Evolutionary conservation across 2,329 filamentous ascomycete genomes (phyloP).

Genomic region (Ophiosphaerella korrae): DNA sequence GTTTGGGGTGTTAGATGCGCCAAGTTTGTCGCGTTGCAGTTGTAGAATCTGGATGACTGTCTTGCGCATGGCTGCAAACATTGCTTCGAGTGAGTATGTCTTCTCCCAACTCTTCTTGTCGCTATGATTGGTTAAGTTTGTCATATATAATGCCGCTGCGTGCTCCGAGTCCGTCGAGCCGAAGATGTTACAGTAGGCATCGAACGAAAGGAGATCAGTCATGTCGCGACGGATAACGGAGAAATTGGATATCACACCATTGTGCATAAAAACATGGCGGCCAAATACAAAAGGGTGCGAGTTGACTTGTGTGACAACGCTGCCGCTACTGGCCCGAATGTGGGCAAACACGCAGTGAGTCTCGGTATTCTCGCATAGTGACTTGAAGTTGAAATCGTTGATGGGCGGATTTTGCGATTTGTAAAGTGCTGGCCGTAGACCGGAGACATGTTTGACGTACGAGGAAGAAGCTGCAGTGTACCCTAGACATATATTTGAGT

Average conservation of each 20-base stretch:
- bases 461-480: conserved; percentile 54
- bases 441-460: conserved; percentile 45
- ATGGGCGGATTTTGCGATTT: conserved; percentile 58
- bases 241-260: conserved; percentile 58
- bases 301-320: conserved; percentile 56
- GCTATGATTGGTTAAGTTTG: conserved; percentile 49
- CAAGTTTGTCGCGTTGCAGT: conserved; percentile 52
- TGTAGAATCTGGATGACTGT: conserved; percentile 54
- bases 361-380: conserved; percentile 58
- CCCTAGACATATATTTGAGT: conserved; percentile 28
- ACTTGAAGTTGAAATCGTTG: conserved; percentile 60
- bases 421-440: conserved; percentile 56
- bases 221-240: conserved; percentile 53
- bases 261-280: conserved; percentile 62
- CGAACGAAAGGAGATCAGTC: conserved; percentile 52
- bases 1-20: conserved; percentile 50
- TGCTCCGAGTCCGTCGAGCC: conserved; percentile 61
- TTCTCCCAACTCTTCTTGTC: conserved; percentile 51
- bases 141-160: conserved; percentile 57
- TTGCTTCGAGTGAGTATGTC: conserved; percentile 49
- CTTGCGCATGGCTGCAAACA: conserved; percentile 54
- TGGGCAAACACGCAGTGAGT: conserved; percentile 59
- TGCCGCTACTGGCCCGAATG: conserved; percentile 58
- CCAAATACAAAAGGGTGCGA: conserved; percentile 63
- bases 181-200: conserved; percentile 55